Evolutionary conservation across 2,329 filamentous ascomycete genomes (phyloP).

Genomic region (Neofusicoccum ribis): DNA sequence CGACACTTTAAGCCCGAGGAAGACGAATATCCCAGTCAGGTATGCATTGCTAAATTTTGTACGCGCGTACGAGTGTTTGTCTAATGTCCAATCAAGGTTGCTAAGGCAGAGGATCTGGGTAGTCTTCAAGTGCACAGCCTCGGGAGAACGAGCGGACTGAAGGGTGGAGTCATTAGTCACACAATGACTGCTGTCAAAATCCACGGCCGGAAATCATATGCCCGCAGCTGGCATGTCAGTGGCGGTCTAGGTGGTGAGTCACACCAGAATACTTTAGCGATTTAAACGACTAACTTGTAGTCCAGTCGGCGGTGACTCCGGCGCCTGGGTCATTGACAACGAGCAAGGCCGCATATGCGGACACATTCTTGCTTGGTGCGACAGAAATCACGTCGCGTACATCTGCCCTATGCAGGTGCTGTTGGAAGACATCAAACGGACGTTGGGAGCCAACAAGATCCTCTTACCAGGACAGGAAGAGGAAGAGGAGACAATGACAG

Average conservation of each 20-base stretch:
- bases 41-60: constrained; percentile 26
- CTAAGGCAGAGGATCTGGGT: constrained; percentile 62
- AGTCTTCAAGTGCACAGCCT: constrained; percentile 83
- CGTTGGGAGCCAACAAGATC: constrained; percentile 69
- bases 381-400: constrained; percentile 78
- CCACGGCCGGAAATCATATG: constrained; percentile 78
- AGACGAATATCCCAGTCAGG: constrained; percentile 53
- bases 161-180: constrained; percentile 74
- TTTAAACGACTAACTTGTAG: constrained; percentile 3
- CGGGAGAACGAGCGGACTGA: constrained; percentile 81
- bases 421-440: constrained; percentile 79
- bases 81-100: constrained; percentile 38
- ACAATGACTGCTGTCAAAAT: constrained; percentile 84
- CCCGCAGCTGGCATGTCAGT: constrained; percentile 66
- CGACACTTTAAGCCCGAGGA: constrained; percentile 37
- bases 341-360: constrained; percentile 78
- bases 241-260: constrained; percentile 58
- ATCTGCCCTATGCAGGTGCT: constrained; percentile 94
- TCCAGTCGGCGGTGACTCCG: constrained; percentile 79
- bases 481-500: background rate
- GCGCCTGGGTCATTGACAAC: constrained; percentile 88
- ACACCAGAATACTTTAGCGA: constrained; percentile 14
- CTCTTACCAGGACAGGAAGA: constrained; percentile 62
- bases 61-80: background rate
- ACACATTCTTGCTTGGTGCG: constrained; percentile 86